phyloP scores from a whole-genome alignment of 257 asterid genomes.

The Scutellaria minor region DNA sequence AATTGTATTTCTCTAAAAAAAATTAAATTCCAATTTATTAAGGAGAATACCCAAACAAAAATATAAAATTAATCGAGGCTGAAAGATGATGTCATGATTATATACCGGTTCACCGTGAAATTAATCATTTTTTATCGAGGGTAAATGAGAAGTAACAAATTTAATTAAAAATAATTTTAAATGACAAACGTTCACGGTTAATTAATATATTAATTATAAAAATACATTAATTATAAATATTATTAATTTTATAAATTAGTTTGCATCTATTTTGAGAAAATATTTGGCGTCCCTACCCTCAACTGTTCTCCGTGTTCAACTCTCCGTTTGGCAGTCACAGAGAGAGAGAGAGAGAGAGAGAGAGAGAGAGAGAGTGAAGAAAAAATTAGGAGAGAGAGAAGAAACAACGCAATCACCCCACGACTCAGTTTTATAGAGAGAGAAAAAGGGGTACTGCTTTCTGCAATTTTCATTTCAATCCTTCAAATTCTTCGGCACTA shows the following conservation, averaged over 20 bases:
- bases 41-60: too few relatives aligned
- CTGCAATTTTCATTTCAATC: slow-evolving; percentile 34
- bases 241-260: not conserved
- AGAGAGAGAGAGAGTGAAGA: slow-evolving; percentile 11
- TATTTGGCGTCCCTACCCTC: slow-evolving; percentile 32
- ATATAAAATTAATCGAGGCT: too few relatives aligned
- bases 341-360: slow-evolving; percentile 30
- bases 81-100: too few relatives aligned
- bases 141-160: too few relatives aligned
- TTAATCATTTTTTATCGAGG: too few relatives aligned
- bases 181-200: too few relatives aligned
- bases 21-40: too few relatives aligned
- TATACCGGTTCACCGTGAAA: too few relatives aligned
- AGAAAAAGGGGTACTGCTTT: slow-evolving; percentile 24
- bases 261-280: slow-evolving; percentile 25
- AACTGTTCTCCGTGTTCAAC: slow-evolving; percentile 72
- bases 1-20: too few relatives aligned
- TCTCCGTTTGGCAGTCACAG: slow-evolving; percentile 52
- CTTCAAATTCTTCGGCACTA: slow-evolving; percentile 24
- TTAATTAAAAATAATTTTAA: too few relatives aligned
- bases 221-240: too few relatives aligned
- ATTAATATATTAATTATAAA: too few relatives aligned
- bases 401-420: slow-evolving; percentile 19
- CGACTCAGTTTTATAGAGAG: slow-evolving; percentile 38
- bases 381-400: slow-evolving; percentile 12